Percentiles rank a stretch among this genome's conserved stretches.
Evolutionary conservation across 768 basidiomycete species (phyloP).

Genomic region (Tulasnella sp.): DNA sequence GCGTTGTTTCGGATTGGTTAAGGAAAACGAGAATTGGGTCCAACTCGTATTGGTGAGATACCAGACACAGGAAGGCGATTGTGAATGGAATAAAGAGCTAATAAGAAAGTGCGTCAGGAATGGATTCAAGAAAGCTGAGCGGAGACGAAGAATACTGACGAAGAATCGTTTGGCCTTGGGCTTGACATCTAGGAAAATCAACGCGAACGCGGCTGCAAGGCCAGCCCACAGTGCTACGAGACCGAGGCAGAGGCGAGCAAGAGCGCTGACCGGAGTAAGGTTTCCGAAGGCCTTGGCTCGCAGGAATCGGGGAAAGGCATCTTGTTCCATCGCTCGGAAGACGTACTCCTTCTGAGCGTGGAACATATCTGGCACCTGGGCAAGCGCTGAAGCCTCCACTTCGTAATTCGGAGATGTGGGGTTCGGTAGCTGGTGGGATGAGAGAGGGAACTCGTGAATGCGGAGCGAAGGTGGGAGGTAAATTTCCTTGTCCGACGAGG

Average conservation of each 20-base stretch:
- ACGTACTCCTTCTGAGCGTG: constrained; percentile 96
- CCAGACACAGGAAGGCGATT: constrained; percentile 78
- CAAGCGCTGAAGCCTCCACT: constrained; percentile 65
- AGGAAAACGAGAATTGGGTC: constrained; percentile 93
- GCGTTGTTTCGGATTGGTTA: constrained; percentile 90
- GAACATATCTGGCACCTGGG: constrained; percentile 92
- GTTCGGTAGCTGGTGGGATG: constrained; percentile 61
- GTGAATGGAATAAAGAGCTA: constrained; percentile 94
- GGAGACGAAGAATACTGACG: constrained; percentile 48
- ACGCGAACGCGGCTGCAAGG: constrained; percentile 80
- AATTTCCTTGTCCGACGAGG: constrained; percentile 91
- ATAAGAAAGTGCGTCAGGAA: constrained; percentile 5
- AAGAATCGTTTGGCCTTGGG: constrained; percentile 91
- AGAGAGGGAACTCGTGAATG: constrained; percentile 83
- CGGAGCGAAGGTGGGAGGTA: constrained; percentile 92
- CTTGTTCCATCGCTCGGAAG: constrained; percentile 93
- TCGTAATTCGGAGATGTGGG: constrained; percentile 35
- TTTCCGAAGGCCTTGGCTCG: constrained; percentile 98
- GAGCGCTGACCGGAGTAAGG: constrained; percentile 81
- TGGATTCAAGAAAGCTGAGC: constrained; percentile 4
- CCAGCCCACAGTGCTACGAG: constrained; percentile 89
- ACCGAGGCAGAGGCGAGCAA: constrained; percentile 78
- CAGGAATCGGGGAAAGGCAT: constrained; percentile 88
- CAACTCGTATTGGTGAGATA: constrained; percentile 95
- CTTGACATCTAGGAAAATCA: constrained; percentile 87